Conservation (phyloP, 2,329 filamentous ascomycete genomes). For the Lasiodiplodia sp. region DNA sequence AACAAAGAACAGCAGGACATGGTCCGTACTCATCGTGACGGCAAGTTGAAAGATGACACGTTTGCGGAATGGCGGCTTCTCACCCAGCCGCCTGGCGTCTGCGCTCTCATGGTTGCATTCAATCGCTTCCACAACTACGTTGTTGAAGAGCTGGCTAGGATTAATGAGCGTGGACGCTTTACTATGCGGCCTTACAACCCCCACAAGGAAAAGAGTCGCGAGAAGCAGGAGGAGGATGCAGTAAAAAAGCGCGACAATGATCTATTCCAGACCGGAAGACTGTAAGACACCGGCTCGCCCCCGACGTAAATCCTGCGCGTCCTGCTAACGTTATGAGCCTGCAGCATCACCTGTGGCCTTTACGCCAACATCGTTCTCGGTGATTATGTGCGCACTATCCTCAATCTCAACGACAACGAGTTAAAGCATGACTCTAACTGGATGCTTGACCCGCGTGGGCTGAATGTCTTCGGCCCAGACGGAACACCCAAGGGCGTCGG, state of each 20-base stretch:
- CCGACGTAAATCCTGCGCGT: constrained; percentile 25
- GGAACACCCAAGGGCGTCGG: constrained; percentile 73
- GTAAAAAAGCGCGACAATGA: neutral
- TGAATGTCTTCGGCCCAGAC: constrained; percentile 24
- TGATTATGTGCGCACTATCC: constrained; percentile 55
- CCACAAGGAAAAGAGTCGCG: neutral
- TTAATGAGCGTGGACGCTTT: constrained; percentile 82
- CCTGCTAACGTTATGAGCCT: constrained; percentile 48
- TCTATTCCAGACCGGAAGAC: constrained; percentile 34
- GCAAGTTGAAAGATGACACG: constrained; percentile 70
- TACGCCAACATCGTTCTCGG: constrained; percentile 55
- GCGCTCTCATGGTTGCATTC: constrained; percentile 69
- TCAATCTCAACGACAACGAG: constrained; percentile 62
- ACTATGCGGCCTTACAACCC: constrained; percentile 59
- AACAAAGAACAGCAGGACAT: constrained; percentile 67
- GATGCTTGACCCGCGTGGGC: constrained; percentile 72
- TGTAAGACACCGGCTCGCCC: constrained; percentile 48
- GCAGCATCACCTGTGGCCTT: constrained; percentile 52
- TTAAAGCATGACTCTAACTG: constrained; percentile 66
- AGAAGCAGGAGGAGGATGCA: neutral
- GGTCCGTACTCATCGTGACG: constrained; percentile 67
- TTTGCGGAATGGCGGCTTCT: constrained; percentile 68
- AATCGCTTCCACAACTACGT: constrained; percentile 80
- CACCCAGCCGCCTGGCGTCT: constrained; percentile 67
- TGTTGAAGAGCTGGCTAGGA: constrained; percentile 74